Percentiles rank a stretch among this genome's conserved stretches.
Evolutionary conservation across 805 yeast species (phyloP).

Genomic region (Pichia gijzeniarum): DNA sequence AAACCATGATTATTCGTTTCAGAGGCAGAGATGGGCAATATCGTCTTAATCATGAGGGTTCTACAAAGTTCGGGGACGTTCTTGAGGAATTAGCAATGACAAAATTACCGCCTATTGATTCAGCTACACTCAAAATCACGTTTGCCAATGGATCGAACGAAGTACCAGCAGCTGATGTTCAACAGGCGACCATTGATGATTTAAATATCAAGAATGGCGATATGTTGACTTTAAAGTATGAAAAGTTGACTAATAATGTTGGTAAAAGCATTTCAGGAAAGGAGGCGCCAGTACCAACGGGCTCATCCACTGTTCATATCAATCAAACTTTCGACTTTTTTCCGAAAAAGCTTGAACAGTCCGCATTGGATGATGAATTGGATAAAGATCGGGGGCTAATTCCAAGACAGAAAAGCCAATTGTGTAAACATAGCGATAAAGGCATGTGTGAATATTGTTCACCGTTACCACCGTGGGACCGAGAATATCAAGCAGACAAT

Average conservation of each 20-base stretch:
- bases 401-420: conserved; percentile 46
- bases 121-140: background rate
- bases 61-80: conserved; percentile 17
- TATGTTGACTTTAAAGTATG: conserved; percentile 42
- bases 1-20: conserved; percentile 60
- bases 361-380: conserved; percentile 58
- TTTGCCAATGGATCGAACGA: background rate
- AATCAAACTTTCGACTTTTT: background rate
- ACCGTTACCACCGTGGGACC: conserved; percentile 94
- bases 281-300: background rate
- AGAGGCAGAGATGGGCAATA: conserved; percentile 80
- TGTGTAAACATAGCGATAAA: conserved; percentile 83
- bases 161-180: background rate
- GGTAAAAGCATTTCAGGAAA: conserved; percentile 14
- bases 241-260: conserved; percentile 5
- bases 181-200: conserved; percentile 27
- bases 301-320: background rate
- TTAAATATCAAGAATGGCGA: conserved; percentile 56
- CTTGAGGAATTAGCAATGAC: conserved; percentile 25
- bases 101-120: conserved; percentile 26
- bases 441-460: conserved; percentile 99
- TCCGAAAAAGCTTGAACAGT: conserved; percentile 35
- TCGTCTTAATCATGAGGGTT: conserved; percentile 43
- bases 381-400: conserved; percentile 70
- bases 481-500: conserved; percentile 62